Conservation (phyloP, 225 moss, liverwort and hornwort species). For the Lunularia cruciata region DNA sequence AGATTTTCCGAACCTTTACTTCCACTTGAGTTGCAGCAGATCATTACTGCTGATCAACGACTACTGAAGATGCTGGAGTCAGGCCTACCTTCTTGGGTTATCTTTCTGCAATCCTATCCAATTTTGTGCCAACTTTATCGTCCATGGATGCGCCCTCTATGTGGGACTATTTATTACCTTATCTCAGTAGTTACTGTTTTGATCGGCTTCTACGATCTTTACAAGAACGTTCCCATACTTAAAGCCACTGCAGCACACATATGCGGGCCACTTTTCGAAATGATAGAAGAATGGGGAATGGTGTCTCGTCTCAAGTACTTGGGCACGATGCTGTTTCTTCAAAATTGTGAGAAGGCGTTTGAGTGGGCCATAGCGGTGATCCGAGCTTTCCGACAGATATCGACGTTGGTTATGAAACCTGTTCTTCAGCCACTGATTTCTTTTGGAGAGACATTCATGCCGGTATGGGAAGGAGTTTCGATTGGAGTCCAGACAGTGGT, state of each 20-base stretch:
- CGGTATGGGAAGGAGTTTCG: slow-evolving; percentile 57
- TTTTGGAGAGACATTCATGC: slow-evolving; percentile 60
- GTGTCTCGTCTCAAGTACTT: slow-evolving; percentile 76
- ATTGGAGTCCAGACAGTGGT: slow-evolving; percentile 48
- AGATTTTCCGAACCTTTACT: slow-evolving; percentile 77
- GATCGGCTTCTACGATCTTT: slow-evolving; percentile 90
- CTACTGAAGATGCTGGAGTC: slow-evolving; percentile 91
- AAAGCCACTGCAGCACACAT: slow-evolving; percentile 85
- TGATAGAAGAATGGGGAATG: slow-evolving; percentile 96
- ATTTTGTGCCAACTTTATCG: slow-evolving; percentile 80
- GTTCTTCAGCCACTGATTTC: slow-evolving; percentile 58
- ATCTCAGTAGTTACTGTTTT: slow-evolving; percentile 74
- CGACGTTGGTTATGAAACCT: slow-evolving; percentile 63
- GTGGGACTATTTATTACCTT: slow-evolving; percentile 79
- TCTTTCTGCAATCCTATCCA: slow-evolving; percentile 87
- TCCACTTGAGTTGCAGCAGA: slow-evolving; percentile 64
- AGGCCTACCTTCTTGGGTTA: slow-evolving; percentile 84
- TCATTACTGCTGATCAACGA: slow-evolving; percentile 68
- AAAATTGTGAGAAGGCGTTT: slow-evolving; percentile 89
- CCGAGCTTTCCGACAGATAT: slow-evolving; percentile 63
- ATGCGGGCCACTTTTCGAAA: slow-evolving; percentile 80
- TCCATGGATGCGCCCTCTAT: slow-evolving; percentile 91
- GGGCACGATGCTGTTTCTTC: slow-evolving; percentile 83
- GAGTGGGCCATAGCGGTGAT: slow-evolving; percentile 66
- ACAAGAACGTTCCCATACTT: slow-evolving; percentile 88